Evolutionary conservation across 2,329 filamentous ascomycete genomes (phyloP), one percentile per base, ranked within the genome.

Genomic region (Pseudogymnoascus sp.): DNA sequence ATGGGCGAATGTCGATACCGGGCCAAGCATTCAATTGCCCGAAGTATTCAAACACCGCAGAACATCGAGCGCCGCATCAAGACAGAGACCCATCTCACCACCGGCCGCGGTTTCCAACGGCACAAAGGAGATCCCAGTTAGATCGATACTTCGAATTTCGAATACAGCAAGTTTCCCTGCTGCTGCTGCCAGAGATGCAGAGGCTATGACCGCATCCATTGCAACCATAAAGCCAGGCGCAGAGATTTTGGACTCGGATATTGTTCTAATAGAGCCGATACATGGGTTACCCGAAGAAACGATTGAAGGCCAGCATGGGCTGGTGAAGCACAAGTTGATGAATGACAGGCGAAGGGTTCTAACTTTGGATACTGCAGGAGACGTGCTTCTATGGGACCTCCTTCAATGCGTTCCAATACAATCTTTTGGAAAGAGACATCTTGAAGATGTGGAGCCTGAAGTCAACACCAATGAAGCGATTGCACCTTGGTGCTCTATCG

Each of bases 361-460:
- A 66, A 99, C 94, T 0, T 79, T 96, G 60, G 94, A 99, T 74
- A 97, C 94, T 2, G 92, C 93, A 1, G 94, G 94, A 13, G 94
- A 99, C 71, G 92, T 97, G 2, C 79, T 97, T 55, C 77, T 99
- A 66, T 99, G 94, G 94, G 94, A 99, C 79, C 79, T 99, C 39
- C 81, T 99, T 51, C 29, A 94, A 87, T 97, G 94, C 72, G 83
- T 88, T 71, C 91, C 91, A 0, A 86, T 97, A 61, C 84, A 91
- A 73, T 91, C 89, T n/a, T 99, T 94, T 74, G 94, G 94, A 44
- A 97, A 97, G 77, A 85, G 89, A 48, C 90, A 97, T 74, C 81
- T 99, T 2, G 93, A 97, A 71, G 93, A 97, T 72, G 91, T 99
- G 7, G 88, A 92, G 63, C 86, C 87, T 0, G 83, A 92, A 70